Evolutionary conservation across 2,329 filamentous ascomycete genomes (phyloP).

Genomic region (Fusarium sp.): DNA sequence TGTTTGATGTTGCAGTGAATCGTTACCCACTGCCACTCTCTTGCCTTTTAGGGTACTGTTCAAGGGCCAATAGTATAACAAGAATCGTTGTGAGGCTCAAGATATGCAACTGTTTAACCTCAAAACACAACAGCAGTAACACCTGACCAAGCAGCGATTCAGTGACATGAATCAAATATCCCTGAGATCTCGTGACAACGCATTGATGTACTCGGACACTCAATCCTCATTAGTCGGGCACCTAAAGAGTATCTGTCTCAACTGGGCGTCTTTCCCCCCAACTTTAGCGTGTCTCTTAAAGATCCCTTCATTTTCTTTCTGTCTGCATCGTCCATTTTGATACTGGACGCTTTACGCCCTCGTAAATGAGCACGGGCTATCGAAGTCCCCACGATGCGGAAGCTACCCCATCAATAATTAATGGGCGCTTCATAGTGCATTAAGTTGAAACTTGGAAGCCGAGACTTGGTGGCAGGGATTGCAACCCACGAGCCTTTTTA

Average conservation of each 20-base stretch:
- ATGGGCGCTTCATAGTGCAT: not conserved
- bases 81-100: not conserved
- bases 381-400: not conserved
- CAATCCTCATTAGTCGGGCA: not conserved
- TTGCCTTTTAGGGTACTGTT: not conserved
- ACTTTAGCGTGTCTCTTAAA: not conserved
- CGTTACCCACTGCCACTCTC: not conserved
- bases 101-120: not conserved
- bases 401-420: not conserved
- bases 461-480: conserved; percentile 17
- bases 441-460: conserved; percentile 6
- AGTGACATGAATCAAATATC: not conserved
- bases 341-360: not conserved
- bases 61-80: conserved; percentile 5
- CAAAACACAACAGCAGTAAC: not conserved
- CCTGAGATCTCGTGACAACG: not conserved
- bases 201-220: not conserved
- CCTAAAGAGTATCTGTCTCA: not conserved
- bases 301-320: not conserved
- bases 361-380: not conserved
- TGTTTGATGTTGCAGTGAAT: not conserved
- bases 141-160: not conserved
- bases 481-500: not conserved
- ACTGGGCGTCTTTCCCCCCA: not conserved
- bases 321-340: not conserved